Percentiles rank a stretch among this genome's conserved stretches.
Conservation (phyloP, 208 protist genomes). For the Balamuthia mandrillaris region DNA sequence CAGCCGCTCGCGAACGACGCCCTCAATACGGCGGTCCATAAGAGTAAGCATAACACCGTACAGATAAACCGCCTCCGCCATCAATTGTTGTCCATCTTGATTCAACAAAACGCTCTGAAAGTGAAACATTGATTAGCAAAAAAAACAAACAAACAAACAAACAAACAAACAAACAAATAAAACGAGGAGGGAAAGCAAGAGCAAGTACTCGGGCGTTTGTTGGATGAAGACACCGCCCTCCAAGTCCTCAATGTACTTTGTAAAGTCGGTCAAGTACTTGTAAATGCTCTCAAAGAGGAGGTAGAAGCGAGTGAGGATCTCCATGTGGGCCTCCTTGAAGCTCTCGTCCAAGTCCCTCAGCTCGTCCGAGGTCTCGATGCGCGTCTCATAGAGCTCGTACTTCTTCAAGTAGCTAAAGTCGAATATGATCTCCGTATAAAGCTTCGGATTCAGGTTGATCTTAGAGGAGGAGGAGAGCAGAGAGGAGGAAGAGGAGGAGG, state of each 20-base stretch:
- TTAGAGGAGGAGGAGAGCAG: neutral
- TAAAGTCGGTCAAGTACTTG: conserved; percentile 89
- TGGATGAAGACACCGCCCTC: conserved; percentile 82
- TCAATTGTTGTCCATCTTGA: conserved; percentile 91
- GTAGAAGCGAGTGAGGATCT: conserved; percentile 93
- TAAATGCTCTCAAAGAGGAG: conserved; percentile 91
- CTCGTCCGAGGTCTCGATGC: conserved; percentile 66
- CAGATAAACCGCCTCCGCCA: conserved; percentile 84
- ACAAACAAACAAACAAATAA: too few relatives aligned
- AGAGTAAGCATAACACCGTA: conserved; percentile 95
- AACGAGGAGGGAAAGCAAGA: too few relatives aligned
- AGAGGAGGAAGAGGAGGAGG: neutral
- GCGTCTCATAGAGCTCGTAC: conserved; percentile 76
- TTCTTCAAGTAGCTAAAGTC: conserved; percentile 89
- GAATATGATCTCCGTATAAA: conserved; percentile 82
- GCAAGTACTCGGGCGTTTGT: too few relatives aligned
- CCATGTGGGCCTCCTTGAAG: conserved; percentile 84
- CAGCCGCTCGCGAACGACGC: conserved; percentile 88
- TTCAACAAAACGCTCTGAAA: conserved; percentile 80
- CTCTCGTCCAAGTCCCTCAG: conserved; percentile 75
- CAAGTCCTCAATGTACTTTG: conserved; percentile 81
- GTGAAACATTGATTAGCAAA: neutral
- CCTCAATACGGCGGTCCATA: conserved; percentile 87
- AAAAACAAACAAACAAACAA: neutral
- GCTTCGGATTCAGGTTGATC: neutral